phyloP scores from a whole-genome alignment of 2,329 filamentous ascomycete species.

The Madurella mycetomatis region DNA sequence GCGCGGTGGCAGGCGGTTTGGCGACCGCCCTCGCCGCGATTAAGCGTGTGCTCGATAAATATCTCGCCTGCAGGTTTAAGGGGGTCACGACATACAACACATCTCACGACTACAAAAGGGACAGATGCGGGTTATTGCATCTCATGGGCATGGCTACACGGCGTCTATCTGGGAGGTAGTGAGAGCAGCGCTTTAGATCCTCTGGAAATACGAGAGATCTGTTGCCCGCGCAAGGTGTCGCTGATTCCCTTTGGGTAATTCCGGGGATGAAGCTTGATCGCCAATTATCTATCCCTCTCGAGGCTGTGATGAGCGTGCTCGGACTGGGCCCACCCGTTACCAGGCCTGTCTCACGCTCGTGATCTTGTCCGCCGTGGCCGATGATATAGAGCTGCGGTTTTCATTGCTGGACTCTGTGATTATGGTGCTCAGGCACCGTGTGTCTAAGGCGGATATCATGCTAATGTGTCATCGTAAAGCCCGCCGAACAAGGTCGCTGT shows the following conservation, averaged over 20 bases:
- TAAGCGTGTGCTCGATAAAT: constrained; percentile 29
- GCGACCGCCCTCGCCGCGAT: constrained; percentile 44
- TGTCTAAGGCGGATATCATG: constrained; percentile 16
- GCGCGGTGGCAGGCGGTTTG: constrained; percentile 54
- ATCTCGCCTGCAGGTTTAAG: constrained; percentile 8
- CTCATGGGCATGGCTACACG: constrained; percentile 43
- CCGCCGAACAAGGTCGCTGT: too few species aligned
- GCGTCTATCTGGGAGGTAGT: constrained; percentile 55
- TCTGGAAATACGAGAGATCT: constrained; percentile 45
- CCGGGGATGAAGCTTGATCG: constrained; percentile 86
- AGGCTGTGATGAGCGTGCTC: not conserved
- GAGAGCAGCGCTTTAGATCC: constrained; percentile 52
- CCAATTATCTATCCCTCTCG: constrained; percentile 51
- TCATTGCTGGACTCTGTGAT: constrained; percentile 3
- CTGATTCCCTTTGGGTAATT: constrained; percentile 59
- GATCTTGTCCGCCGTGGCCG: not conserved
- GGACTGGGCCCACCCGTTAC: not conserved
- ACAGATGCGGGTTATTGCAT: constrained; percentile 34
- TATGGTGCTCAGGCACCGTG: not conserved
- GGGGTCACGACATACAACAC: constrained; percentile 3
- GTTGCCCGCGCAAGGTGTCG: constrained; percentile 76
- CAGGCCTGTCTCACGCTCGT: not conserved
- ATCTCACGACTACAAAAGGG: constrained; percentile 18
- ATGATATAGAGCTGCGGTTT: not conserved
- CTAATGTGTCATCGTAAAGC: not conserved